phyloP scores from a whole-genome alignment of 768 basidiomycete genomes.

The Xerocomus brunneocitrinus region DNA sequence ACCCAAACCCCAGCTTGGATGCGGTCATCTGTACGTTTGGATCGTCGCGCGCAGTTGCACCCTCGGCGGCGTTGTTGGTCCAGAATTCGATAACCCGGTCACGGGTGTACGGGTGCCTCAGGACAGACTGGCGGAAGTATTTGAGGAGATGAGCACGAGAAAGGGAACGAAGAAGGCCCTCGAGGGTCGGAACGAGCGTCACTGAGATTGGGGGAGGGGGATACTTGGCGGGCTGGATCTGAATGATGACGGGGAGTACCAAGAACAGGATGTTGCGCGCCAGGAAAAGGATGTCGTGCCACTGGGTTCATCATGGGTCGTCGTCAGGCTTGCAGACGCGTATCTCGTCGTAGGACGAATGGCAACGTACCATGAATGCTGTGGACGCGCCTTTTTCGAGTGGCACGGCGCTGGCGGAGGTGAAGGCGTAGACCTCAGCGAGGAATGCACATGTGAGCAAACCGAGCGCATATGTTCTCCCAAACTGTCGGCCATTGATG shows the following conservation, averaged over 20 bases:
- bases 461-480: slow-evolving; percentile 44
- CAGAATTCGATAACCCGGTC: slow-evolving; percentile 52
- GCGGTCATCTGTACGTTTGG: slow-evolving; percentile 45
- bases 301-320: slow-evolving; percentile 36
- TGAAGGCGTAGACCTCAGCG: slow-evolving; percentile 51
- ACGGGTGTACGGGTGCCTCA: slow-evolving; percentile 49
- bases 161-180: slow-evolving; percentile 35
- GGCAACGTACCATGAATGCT: slow-evolving; percentile 38
- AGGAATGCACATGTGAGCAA: slow-evolving; percentile 45
- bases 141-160: slow-evolving; percentile 51
- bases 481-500: slow-evolving; percentile 38
- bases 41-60: slow-evolving; percentile 45
- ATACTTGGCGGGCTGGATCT: slow-evolving; percentile 36
- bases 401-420: slow-evolving; percentile 42
- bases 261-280: slow-evolving; percentile 58
- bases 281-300: slow-evolving; percentile 58
- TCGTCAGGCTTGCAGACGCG: background rate
- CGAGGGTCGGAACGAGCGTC: slow-evolving; percentile 18
- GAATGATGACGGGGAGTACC: slow-evolving; percentile 47
- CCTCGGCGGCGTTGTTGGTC: slow-evolving; percentile 50
- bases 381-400: slow-evolving; percentile 38
- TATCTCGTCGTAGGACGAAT: background rate
- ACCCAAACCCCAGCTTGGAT: slow-evolving; percentile 41
- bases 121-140: slow-evolving; percentile 51
- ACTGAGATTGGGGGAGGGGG: slow-evolving; percentile 30